Evolutionary conservation across 225 moss, liverwort and hornwort species (phyloP).

Genomic region (Marchantia polymorpha): DNA sequence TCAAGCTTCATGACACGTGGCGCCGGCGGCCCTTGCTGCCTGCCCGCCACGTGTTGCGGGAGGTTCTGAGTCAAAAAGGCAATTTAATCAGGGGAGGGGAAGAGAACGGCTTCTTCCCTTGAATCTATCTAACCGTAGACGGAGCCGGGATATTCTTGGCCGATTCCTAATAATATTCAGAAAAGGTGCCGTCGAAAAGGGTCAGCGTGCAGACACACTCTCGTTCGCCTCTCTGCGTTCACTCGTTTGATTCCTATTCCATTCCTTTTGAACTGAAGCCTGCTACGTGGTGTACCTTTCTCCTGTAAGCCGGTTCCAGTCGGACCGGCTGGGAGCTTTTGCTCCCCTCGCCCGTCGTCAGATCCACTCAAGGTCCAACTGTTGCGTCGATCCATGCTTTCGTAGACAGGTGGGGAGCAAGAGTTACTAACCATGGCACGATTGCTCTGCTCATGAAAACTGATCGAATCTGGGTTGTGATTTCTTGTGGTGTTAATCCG

Average conservation of each 20-base stretch:
- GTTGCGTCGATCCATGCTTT: no score
- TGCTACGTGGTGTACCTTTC: not conserved
- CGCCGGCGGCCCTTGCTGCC: not conserved
- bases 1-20: not conserved
- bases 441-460: no score
- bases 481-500: no score
- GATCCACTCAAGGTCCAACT: no score
- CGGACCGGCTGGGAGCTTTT: no score
- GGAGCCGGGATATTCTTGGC: not conserved
- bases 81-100: not conserved
- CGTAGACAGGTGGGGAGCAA: no score
- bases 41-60: not conserved
- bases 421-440: no score
- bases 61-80: not conserved
- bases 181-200: not conserved
- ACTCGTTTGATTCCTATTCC: not conserved
- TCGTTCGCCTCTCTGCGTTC: not conserved
- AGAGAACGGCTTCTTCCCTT: not conserved
- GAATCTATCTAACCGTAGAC: not conserved
- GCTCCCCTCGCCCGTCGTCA: no score
- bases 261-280: not conserved
- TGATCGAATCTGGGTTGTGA: no score
- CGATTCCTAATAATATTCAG: conserved; percentile 7
- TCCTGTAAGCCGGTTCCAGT: no score
- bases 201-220: not conserved